These are phyloP conservation scores for Globisporangium nagaii DNA, from an alignment of 352 stramenopile species.

Conservation along the genomic window DNA sequence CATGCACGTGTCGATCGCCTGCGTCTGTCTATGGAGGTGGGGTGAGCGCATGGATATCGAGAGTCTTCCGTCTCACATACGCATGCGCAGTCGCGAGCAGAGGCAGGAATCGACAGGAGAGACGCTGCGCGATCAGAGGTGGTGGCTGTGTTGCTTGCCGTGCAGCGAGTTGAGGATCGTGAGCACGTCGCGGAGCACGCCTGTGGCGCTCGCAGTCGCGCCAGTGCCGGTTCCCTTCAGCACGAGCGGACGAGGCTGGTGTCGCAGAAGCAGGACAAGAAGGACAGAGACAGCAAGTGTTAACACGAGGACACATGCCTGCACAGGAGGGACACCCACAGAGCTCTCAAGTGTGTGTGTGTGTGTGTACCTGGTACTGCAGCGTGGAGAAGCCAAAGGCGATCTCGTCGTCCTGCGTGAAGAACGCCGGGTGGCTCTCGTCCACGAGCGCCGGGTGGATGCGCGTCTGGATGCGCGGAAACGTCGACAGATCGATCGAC, in stretches of 20 bases:
- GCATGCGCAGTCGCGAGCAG: not conserved
- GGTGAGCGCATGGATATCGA: not conserved
- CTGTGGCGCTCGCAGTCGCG: conserved; percentile 53
- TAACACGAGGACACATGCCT: too few species aligned
- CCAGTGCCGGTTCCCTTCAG: conserved; percentile 68
- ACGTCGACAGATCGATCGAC: conserved; percentile 50
- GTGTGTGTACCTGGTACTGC: conserved; percentile 43
- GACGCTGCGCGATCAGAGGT: not conserved
- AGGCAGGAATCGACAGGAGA: not conserved
- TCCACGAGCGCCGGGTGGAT: conserved; percentile 50
- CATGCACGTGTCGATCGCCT: too few species aligned
- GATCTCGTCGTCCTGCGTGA: conserved; percentile 68
- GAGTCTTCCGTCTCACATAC: not conserved
- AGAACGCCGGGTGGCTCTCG: conserved; percentile 57
- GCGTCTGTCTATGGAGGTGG: too few species aligned
- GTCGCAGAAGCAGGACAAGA: too few species aligned
- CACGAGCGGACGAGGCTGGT: conserved; percentile 54
- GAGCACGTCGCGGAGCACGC: conserved; percentile 68
- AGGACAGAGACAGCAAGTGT: not conserved
- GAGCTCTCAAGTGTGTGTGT: too few species aligned
- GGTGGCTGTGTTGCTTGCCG: conserved; percentile 26
- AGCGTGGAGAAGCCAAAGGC: conserved; percentile 64
- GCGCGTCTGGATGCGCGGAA: conserved; percentile 39
- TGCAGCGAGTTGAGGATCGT: conserved; percentile 70
- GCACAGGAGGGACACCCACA: too few species aligned